Evolutionary conservation across 352 stramenopile species (phyloP).

Genomic region (Saprolegnia parasitica): DNA sequence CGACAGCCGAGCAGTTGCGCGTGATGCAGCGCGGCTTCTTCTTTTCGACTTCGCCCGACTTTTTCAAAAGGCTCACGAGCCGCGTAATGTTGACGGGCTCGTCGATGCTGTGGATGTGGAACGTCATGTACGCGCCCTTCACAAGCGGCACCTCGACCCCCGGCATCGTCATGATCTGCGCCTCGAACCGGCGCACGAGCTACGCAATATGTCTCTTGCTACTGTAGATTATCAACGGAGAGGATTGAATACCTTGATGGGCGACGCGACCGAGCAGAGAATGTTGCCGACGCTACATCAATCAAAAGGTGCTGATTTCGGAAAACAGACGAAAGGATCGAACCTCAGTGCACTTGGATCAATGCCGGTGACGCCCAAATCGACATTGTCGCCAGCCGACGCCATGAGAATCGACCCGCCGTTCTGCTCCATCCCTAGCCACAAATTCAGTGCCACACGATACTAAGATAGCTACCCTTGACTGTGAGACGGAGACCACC

Average conservation of each 20-base stretch:
- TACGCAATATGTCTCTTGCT: background rate
- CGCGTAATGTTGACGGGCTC: conserved; percentile 77
- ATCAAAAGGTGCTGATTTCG: conserved; percentile 4
- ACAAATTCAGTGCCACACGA: background rate
- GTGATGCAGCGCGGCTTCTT: conserved; percentile 81
- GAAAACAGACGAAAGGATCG: background rate
- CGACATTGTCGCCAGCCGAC: conserved; percentile 69
- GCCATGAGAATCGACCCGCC: conserved; percentile 52
- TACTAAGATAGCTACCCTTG: conserved; percentile 18
- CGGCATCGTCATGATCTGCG: conserved; percentile 88
- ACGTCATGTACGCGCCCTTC: conserved; percentile 75
- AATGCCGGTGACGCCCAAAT: conserved; percentile 72
- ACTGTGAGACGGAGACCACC: conserved; percentile 48
- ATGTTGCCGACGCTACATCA: conserved; percentile 64
- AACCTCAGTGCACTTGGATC: conserved; percentile 63
- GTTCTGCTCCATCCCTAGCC: conserved; percentile 72
- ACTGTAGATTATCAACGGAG: too few relatives aligned
- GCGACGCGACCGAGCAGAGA: conserved; percentile 73
- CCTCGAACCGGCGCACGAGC: conserved; percentile 69
- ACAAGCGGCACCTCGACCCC: conserved; percentile 79
- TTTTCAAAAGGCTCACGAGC: conserved; percentile 68
- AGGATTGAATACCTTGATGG: conserved; percentile 37
- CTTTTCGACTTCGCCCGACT: conserved; percentile 72
- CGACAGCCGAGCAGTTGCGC: conserved; percentile 73
- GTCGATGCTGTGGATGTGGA: conserved; percentile 85